Conservation (phyloP, 441 rosid genomes). For the Populus trichocarpa region DNA sequence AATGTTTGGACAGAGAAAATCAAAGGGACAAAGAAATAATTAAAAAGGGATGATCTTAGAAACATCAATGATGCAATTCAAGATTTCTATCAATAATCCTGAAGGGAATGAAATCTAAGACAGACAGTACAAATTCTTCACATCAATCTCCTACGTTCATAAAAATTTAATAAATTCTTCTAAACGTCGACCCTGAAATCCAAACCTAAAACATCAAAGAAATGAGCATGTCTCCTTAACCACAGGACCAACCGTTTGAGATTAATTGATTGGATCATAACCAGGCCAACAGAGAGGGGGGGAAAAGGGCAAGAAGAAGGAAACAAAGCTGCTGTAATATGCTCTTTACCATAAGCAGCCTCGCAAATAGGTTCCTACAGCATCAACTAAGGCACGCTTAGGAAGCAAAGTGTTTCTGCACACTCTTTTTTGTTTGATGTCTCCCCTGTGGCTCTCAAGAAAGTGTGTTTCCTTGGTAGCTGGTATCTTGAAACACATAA, state of each 20-base stretch:
- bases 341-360: not conserved
- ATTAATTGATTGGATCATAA: no score
- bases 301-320: not conserved
- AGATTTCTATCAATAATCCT: not conserved
- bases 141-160: not conserved
- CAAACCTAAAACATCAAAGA: no score
- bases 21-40: no score
- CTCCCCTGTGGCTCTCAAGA: not conserved
- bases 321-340: not conserved
- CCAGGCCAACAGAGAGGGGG: no score
- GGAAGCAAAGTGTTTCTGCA: conserved; percentile 20
- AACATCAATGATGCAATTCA: not conserved
- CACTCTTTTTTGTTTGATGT: not conserved
- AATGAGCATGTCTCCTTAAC: no score
- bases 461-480: no score
- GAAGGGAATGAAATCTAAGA: not conserved
- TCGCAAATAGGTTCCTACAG: not conserved
- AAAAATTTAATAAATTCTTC: no score
- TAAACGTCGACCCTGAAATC: no score
- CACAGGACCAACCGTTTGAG: not conserved
- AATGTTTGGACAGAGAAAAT: no score
- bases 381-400: conserved; percentile 12
- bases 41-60: no score
- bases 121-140: not conserved
- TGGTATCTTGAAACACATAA: no score